Evolutionary conservation across 495 filamentous ascomycete genomes (phyloP), one percentile per base, ranked within the genome.

Genomic region (Annulohypoxylon nitens): DNA sequence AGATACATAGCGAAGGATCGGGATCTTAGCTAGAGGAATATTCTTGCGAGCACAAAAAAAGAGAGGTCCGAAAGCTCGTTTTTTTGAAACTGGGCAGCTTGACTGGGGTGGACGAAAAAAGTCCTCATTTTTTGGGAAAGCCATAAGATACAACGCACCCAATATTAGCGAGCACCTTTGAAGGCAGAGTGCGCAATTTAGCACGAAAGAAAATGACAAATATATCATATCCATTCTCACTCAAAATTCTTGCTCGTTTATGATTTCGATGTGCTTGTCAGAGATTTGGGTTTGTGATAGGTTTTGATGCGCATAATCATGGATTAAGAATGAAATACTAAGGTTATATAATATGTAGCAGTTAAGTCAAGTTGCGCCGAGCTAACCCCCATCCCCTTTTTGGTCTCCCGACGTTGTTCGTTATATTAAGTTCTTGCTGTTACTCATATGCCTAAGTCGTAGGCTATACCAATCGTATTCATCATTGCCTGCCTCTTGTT

Each of bases 161-260:
- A 18, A 30, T 14, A 11, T 4, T n/a, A 51, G 3, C 23, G 55
- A 33, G 14, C 51, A 34, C 26, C 39, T 30, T 26, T 45, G 7
- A 20, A 26, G 51, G 26, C 7, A 14, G 14, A 2, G 60, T 64
- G 41, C 59, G 60, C 67, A 33, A 33, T 51, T 58, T 8, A 36
- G 36, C 58, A 16, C 50, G 67, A 51, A 59, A 36, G 45, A 8
- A 58, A 69, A 63, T 70, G 48, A 63, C 25, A 70, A 61, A 63
- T 70, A 70, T 16, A 58, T 50, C 39, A 68, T 53, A 54, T 43
- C 39, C 43, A 53, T 18, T 61, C 47, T 45, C 58, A 14, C 25
- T 58, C 33, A 18, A 20, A 3, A 12, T 10, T 10, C 2, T 12
- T 12, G 36, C 8, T 39, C 36, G 16, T 50, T 9, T 47, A 9